Conservation (phyloP, 495 filamentous ascomycete genomes). For the Aspergillus campestris region DNA sequence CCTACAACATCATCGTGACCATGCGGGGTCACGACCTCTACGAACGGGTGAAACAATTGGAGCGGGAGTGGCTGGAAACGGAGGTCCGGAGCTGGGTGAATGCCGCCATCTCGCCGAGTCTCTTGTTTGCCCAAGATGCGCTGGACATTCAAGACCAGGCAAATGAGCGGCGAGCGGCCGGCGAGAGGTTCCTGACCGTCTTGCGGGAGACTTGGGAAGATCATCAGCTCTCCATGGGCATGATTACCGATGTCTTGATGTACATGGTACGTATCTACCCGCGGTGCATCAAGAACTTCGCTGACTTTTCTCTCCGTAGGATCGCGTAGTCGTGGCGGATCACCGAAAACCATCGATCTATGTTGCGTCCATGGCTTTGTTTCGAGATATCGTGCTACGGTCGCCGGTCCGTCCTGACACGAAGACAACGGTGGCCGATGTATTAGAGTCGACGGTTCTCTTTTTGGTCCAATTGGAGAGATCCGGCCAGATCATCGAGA, state of each 20-base stretch:
- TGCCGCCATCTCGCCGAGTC: constrained; percentile 50
- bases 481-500: constrained; percentile 83
- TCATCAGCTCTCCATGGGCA: constrained; percentile 88
- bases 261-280: constrained; percentile 61
- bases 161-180: constrained; percentile 65
- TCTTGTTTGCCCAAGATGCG: constrained; percentile 38
- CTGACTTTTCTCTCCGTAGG: constrained; percentile 29
- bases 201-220: constrained; percentile 76
- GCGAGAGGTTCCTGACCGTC: constrained; percentile 73
- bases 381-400: constrained; percentile 71
- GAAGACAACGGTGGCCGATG: constrained; percentile 45
- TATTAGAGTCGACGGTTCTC: constrained; percentile 73
- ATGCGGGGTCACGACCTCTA: constrained; percentile 84
- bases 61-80: constrained; percentile 66
- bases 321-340: constrained; percentile 70
- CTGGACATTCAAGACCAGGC: constrained; percentile 47
- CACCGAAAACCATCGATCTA: constrained; percentile 71
- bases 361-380: constrained; percentile 73
- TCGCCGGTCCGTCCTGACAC: constrained; percentile 39
- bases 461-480: constrained; percentile 91
- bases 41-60: constrained; percentile 65
- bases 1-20: constrained; percentile 91
- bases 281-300: not conserved
- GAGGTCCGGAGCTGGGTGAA: constrained; percentile 58
- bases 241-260: constrained; percentile 97